Evolutionary conservation across 441 rosid genomes (phyloP).

Genomic region (Erysimum pusillum): DNA sequence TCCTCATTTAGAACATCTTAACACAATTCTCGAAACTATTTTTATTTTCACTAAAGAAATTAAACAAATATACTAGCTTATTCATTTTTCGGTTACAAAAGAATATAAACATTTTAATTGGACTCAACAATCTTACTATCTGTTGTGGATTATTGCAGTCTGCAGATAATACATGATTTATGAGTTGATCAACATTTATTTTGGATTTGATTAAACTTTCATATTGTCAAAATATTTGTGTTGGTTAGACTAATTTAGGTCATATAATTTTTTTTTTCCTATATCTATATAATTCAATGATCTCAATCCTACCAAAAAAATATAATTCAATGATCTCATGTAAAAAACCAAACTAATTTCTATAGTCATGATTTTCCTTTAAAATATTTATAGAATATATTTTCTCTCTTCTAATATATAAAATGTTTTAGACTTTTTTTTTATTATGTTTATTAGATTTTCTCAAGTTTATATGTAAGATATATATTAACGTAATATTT

Average conservation of each 20-base stretch:
- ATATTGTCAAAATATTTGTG: not conserved
- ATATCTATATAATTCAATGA: no score
- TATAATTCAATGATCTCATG: not conserved
- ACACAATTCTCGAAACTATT: conserved; percentile 4
- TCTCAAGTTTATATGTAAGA: no score
- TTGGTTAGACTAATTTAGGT: not conserved
- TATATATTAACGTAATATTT: no score
- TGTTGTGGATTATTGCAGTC: not conserved
- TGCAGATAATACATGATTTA: not conserved
- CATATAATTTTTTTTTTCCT: no score
- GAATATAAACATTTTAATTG: not conserved
- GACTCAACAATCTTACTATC: not conserved
- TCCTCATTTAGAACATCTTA: conserved; percentile 12
- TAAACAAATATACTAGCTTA: no score
- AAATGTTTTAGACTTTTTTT: no score
- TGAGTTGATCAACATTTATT: not conserved
- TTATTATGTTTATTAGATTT: no score
- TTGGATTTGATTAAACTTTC: not conserved
- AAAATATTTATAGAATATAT: not conserved
- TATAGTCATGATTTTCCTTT: no score
- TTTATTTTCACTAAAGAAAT: not conserved
- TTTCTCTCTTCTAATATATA: no score
- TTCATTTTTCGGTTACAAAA: no score
- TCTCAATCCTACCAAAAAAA: no score
- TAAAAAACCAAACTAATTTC: no score